Evolutionary conservation across 352 stramenopile species (phyloP).

Genomic region (Phytophthora europaea): DNA sequence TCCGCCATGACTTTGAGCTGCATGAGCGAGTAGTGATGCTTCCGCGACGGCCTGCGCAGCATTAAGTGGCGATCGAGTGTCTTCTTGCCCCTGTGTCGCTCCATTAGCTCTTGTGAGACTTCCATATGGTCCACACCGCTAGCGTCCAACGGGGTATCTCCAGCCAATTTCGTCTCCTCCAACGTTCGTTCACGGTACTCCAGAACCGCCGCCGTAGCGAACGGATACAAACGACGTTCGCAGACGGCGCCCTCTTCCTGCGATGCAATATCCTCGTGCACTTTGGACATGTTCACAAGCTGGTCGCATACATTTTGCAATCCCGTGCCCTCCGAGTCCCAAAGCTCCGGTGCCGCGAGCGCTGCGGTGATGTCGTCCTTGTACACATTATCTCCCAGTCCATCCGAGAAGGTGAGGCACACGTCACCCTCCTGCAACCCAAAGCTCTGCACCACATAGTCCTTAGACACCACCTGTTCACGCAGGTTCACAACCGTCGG

Average conservation of each 20-base stretch:
- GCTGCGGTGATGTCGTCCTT: slow-evolving; percentile 70
- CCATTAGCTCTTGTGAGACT: slow-evolving; percentile 55
- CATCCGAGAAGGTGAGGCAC: slow-evolving; percentile 82
- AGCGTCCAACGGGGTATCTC: slow-evolving; percentile 7
- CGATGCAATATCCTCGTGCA: slow-evolving; percentile 29
- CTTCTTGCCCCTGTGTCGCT: slow-evolving; percentile 63
- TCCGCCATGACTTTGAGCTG: slow-evolving; percentile 81
- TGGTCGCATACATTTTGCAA: slow-evolving; percentile 65
- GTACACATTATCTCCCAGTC: slow-evolving; percentile 84
- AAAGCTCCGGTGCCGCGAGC: slow-evolving; percentile 31
- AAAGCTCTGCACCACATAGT: slow-evolving; percentile 83
- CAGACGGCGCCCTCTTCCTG: slow-evolving; percentile 3
- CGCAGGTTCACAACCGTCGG: slow-evolving; percentile 79
- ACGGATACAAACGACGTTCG: slow-evolving; percentile 55
- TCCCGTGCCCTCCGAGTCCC: slow-evolving; percentile 23
- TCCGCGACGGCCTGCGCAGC: slow-evolving; percentile 56
- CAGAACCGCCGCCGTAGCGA: slow-evolving; percentile 67
- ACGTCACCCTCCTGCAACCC: slow-evolving; percentile 60
- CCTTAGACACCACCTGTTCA: slow-evolving; percentile 51
- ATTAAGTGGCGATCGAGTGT: slow-evolving; percentile 68
- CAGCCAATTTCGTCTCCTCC: slow-evolving; percentile 39
- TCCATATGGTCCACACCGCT: slow-evolving; percentile 58
- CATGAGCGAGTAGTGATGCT: slow-evolving; percentile 76
- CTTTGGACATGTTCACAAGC: slow-evolving; percentile 59
- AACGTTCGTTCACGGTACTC: slow-evolving; percentile 73